Evolutionary conservation across 331 rosid species (phyloP).

Genomic region (Arachis monticola): DNA sequence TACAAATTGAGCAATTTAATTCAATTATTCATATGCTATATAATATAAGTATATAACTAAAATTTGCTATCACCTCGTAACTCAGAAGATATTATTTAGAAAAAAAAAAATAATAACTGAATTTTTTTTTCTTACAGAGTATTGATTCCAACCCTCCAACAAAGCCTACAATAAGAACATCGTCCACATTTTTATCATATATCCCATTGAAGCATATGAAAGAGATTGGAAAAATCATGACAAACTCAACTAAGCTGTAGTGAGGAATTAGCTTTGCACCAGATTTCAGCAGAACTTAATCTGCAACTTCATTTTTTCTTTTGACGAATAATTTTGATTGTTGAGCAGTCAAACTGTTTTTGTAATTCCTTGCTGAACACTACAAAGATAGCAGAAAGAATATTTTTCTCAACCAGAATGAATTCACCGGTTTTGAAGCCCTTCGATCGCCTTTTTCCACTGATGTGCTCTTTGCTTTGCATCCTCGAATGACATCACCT

Average conservation of each 20-base stretch:
- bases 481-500: slow-evolving; percentile 87
- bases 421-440: slow-evolving; percentile 90
- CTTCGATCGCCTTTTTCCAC: slow-evolving; percentile 99
- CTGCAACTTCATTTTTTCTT: slow-evolving; percentile 45
- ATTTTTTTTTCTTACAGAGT: slow-evolving; percentile 42
- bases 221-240: slow-evolving; percentile 43
- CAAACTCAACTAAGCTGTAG: slow-evolving; percentile 41
- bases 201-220: slow-evolving; percentile 44
- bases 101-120: slow-evolving; percentile 18
- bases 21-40: slow-evolving; percentile 32
- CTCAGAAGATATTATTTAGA: slow-evolving; percentile 27
- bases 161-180: slow-evolving; percentile 50
- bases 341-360: slow-evolving; percentile 43
- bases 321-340: slow-evolving; percentile 47
- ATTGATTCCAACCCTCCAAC: slow-evolving; percentile 54
- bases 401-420: slow-evolving; percentile 39
- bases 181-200: slow-evolving; percentile 44
- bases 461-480: slow-evolving; percentile 91
- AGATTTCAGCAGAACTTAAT: slow-evolving; percentile 10
- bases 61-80: slow-evolving; percentile 40
- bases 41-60: slow-evolving; percentile 21
- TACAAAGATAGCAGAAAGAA: slow-evolving; percentile 48
- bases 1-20: slow-evolving; percentile 26
- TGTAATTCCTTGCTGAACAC: slow-evolving; percentile 53
- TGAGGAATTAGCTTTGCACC: slow-evolving; percentile 45